Percentiles rank a stretch among this genome's conserved stretches.
Evolutionary conservation across 805 yeast genomes (phyloP).

Genomic region (Yarrowia alimentaria): DNA sequence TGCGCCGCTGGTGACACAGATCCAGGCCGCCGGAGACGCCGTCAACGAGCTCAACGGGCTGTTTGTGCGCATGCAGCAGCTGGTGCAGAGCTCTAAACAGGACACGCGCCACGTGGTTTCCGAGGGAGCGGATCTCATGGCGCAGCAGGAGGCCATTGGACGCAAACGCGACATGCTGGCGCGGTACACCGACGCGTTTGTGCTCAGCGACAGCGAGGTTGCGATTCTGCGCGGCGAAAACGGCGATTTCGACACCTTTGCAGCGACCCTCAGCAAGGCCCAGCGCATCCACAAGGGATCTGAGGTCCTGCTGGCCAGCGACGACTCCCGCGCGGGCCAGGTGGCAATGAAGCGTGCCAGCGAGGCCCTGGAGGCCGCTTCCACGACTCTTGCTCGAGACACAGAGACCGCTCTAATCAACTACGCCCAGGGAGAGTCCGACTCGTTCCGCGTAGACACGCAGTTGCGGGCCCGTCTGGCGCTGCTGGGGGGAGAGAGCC

Average conservation of each 20-base stretch:
- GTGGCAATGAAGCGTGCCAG: slow-evolving; percentile 37
- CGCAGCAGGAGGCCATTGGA: slow-evolving; percentile 32
- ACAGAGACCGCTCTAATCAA: slow-evolving; percentile 51
- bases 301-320: slow-evolving; percentile 59
- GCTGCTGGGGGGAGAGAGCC: slow-evolving; percentile 41
- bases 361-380: slow-evolving; percentile 60
- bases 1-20: slow-evolving; percentile 36
- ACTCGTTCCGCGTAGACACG: slow-evolving; percentile 28
- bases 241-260: slow-evolving; percentile 42
- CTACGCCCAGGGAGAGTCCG: slow-evolving; percentile 30
- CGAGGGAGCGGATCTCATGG: slow-evolving; percentile 36
- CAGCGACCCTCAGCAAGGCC: slow-evolving; percentile 57
- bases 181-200: slow-evolving; percentile 53
- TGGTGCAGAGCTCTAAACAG: slow-evolving; percentile 32
- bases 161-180: slow-evolving; percentile 36
- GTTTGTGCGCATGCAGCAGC: slow-evolving; percentile 33
- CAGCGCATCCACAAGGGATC: slow-evolving; percentile 65
- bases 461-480: slow-evolving; percentile 37
- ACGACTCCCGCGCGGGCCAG: slow-evolving; percentile 29
- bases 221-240: slow-evolving; percentile 47
- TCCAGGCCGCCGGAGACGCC: slow-evolving; percentile 34
- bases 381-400: slow-evolving; percentile 54
- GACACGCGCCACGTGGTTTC: slow-evolving; percentile 35
- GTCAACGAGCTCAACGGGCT: slow-evolving; percentile 31
- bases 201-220: slow-evolving; percentile 70